Conservation (phyloP, 495 filamentous ascomycete genomes). For the Hypoxylon fuscum region DNA sequence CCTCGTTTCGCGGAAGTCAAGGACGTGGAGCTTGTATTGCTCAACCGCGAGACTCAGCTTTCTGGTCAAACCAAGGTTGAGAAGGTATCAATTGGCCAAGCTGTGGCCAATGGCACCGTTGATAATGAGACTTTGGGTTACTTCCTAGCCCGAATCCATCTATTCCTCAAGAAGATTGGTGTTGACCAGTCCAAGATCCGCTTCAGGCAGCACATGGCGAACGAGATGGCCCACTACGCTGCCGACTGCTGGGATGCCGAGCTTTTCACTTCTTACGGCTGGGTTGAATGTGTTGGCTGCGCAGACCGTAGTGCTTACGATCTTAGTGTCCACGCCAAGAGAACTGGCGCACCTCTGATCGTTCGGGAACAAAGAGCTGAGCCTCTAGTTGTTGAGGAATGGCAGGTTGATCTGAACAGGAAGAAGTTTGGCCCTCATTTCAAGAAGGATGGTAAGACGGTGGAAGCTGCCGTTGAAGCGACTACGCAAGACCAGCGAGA, state of each 20-base stretch:
- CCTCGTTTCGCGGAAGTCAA: slow-evolving; percentile 72
- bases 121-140: slow-evolving; percentile 79
- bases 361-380: slow-evolving; percentile 67
- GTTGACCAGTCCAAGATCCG: slow-evolving; percentile 68
- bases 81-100: slow-evolving; percentile 65
- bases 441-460: slow-evolving; percentile 68
- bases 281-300: slow-evolving; percentile 77
- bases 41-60: slow-evolving; percentile 66
- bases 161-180: slow-evolving; percentile 70
- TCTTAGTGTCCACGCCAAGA: slow-evolving; percentile 69
- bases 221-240: slow-evolving; percentile 79
- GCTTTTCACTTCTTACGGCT: slow-evolving; percentile 70
- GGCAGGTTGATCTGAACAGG: slow-evolving; percentile 68
- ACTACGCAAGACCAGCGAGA: slow-evolving; percentile 66
- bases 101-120: slow-evolving; percentile 65
- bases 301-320: slow-evolving; percentile 76
- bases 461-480: slow-evolving; percentile 65
- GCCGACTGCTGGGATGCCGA: slow-evolving; percentile 78
- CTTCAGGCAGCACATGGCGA: slow-evolving; percentile 76
- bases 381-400: slow-evolving; percentile 67
- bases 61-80: slow-evolving; percentile 66
- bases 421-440: slow-evolving; percentile 73
- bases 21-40: slow-evolving; percentile 68
- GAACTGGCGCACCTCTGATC: slow-evolving; percentile 65
- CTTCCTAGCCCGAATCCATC: slow-evolving; percentile 71